These are phyloP conservation scores for Wickerhamiella bombiphila DNA, from an alignment of 805 yeast species.

Conservation along the genomic window DNA sequence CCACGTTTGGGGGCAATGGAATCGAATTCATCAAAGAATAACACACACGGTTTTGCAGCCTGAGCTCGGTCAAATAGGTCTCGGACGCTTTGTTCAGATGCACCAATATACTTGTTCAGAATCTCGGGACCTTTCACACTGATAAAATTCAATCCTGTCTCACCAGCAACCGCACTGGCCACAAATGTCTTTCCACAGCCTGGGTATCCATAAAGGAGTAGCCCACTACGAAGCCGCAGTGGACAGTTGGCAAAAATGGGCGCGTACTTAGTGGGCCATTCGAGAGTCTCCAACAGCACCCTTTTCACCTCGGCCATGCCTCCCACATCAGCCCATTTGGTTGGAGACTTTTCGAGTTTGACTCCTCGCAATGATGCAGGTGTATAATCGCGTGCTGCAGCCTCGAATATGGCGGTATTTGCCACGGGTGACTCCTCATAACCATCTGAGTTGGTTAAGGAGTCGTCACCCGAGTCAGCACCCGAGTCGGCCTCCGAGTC, in stretches of 20 bases:
- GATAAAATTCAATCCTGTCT: slow-evolving; percentile 86
- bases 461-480: not conserved
- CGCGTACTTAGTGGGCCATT: slow-evolving; percentile 95
- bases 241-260: slow-evolving; percentile 90
- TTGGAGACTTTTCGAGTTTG: slow-evolving; percentile 60
- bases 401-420: slow-evolving; percentile 29
- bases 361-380: slow-evolving; percentile 82
- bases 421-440: slow-evolving; percentile 2
- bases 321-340: slow-evolving; percentile 80
- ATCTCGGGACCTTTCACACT: slow-evolving; percentile 94
- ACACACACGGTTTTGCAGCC: slow-evolving; percentile 83
- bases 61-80: slow-evolving; percentile 89
- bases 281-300: slow-evolving; percentile 69
- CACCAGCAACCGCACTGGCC: slow-evolving; percentile 87
- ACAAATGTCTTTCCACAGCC: slow-evolving; percentile 93
- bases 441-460: too few relatives aligned
- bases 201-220: slow-evolving; percentile 84
- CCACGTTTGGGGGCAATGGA: slow-evolving; percentile 97
- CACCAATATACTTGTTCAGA: slow-evolving; percentile 89
- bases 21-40: slow-evolving; percentile 91
- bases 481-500: not conserved
- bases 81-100: slow-evolving; percentile 87
- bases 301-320: slow-evolving; percentile 68
- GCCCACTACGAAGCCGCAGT: slow-evolving; percentile 74
- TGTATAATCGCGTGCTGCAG: slow-evolving; percentile 50